Conservation (phyloP, 495 filamentous ascomycete species). For the Podospora comata region DNA sequence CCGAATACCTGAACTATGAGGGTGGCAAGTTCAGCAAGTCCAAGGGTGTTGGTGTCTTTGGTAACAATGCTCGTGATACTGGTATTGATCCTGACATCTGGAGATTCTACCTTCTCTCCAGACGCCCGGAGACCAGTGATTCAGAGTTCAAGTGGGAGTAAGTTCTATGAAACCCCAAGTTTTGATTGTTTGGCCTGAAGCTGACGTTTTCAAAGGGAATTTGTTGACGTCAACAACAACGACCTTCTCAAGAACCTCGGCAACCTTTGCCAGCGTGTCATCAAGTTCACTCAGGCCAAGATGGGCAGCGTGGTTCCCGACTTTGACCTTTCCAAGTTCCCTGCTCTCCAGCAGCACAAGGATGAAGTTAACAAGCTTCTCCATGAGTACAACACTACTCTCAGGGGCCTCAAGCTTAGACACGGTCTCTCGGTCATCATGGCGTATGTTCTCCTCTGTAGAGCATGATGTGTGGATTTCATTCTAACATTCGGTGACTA, state of each 20-base stretch:
- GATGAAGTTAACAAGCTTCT: slow-evolving; percentile 59
- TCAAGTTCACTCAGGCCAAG: slow-evolving; percentile 84
- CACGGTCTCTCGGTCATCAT: slow-evolving; percentile 68
- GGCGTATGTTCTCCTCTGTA: slow-evolving; percentile 29
- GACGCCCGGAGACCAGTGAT: slow-evolving; percentile 85
- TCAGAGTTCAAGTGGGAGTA: slow-evolving; percentile 80
- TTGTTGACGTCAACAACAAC: slow-evolving; percentile 84
- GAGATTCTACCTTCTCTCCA: slow-evolving; percentile 87
- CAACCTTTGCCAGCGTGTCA: slow-evolving; percentile 88
- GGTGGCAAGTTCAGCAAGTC: slow-evolving; percentile 95
- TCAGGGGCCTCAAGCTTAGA: slow-evolving; percentile 73
- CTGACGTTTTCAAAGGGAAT: slow-evolving; percentile 46
- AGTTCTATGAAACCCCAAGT: background rate
- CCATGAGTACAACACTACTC: slow-evolving; percentile 64
- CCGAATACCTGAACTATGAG: slow-evolving; percentile 96
- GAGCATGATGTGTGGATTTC: background rate
- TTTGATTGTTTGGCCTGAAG: background rate
- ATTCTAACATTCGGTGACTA: slow-evolving; percentile 44
- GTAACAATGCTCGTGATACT: slow-evolving; percentile 81
- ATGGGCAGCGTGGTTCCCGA: slow-evolving; percentile 69
- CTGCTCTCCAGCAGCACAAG: slow-evolving; percentile 46
- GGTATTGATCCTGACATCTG: slow-evolving; percentile 85
- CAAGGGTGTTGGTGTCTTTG: slow-evolving; percentile 84
- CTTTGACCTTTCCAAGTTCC: slow-evolving; percentile 42
- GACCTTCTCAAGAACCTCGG: slow-evolving; percentile 87